phyloP scores from a whole-genome alignment of 148 eudicot species.

The Fallopia convolvulus region DNA sequence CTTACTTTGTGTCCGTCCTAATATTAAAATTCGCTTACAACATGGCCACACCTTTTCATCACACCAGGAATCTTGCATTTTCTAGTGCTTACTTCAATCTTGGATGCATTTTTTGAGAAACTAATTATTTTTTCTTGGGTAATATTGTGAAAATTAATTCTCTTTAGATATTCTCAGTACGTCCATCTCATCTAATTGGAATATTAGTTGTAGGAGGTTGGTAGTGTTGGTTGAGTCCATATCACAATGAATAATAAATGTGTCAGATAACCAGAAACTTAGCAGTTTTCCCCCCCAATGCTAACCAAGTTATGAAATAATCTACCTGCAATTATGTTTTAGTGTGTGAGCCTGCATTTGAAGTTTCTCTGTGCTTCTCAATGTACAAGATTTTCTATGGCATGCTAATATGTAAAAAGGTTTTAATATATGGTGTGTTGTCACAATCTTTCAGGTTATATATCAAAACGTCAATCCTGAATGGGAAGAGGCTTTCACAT shows the following conservation, averaged over 20 bases:
- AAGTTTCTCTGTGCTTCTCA: background rate
- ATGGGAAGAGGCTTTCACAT: slow-evolving; percentile 73
- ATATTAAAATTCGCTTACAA: background rate
- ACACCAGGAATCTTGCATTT: background rate
- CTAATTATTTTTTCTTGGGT: background rate
- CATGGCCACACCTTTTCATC: background rate
- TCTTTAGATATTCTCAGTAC: too few species aligned
- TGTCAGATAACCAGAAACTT: background rate
- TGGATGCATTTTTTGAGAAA: background rate
- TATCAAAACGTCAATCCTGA: slow-evolving; percentile 57
- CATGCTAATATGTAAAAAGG: background rate
- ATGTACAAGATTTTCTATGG: background rate
- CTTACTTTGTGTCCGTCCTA: background rate
- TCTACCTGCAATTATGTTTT: background rate
- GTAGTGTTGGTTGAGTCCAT: background rate
- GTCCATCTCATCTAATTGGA: background rate
- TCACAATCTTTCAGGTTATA: slow-evolving; percentile 40
- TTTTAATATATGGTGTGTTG: background rate
- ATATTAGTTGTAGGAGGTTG: background rate
- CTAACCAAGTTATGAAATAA: too few species aligned
- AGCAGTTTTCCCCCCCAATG: background rate
- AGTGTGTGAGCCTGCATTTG: background rate
- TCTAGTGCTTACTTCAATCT: background rate
- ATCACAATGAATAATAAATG: background rate
- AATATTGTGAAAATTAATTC: background rate